phyloP scores from a whole-genome alignment of 805 yeast genomes.

The Myxozyma kluyveri region DNA sequence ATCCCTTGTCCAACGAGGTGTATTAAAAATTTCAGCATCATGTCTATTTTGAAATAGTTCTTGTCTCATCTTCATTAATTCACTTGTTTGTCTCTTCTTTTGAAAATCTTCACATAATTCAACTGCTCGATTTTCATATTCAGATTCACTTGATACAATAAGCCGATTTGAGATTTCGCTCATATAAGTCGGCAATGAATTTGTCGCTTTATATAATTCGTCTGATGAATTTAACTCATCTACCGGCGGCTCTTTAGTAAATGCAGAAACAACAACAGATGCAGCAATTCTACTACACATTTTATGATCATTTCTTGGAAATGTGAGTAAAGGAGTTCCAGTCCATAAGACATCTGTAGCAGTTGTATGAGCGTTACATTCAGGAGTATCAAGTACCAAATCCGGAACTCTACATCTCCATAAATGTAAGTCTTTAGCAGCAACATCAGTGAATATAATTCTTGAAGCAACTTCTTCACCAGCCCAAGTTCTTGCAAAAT shows the following conservation, averaged over 20 bases:
- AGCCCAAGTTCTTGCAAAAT: slow-evolving; percentile 35
- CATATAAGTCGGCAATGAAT: background rate
- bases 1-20: slow-evolving; percentile 33
- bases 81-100: background rate
- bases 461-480: slow-evolving; percentile 29
- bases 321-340: slow-evolving; percentile 38
- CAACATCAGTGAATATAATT: slow-evolving; percentile 38
- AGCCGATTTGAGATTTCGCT: slow-evolving; percentile 11
- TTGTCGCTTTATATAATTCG: background rate
- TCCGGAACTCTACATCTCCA: slow-evolving; percentile 37
- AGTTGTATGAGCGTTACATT: slow-evolving; percentile 41
- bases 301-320: slow-evolving; percentile 35
- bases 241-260: background rate
- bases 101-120: slow-evolving; percentile 25
- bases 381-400: slow-evolving; percentile 39
- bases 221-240: background rate
- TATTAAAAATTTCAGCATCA: slow-evolving; percentile 31
- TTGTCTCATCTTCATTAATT: slow-evolving; percentile 29
- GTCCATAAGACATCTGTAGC: slow-evolving; percentile 40
- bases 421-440: slow-evolving; percentile 36
- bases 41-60: slow-evolving; percentile 31
- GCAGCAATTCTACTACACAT: slow-evolving; percentile 38
- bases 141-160: slow-evolving; percentile 31
- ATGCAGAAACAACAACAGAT: slow-evolving; percentile 33
- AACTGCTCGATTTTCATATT: slow-evolving; percentile 34